Base-by-base conservation (phyloP, 2,329 filamentous ascomycete genomes). In the Ilyonectria sp. region DNA sequence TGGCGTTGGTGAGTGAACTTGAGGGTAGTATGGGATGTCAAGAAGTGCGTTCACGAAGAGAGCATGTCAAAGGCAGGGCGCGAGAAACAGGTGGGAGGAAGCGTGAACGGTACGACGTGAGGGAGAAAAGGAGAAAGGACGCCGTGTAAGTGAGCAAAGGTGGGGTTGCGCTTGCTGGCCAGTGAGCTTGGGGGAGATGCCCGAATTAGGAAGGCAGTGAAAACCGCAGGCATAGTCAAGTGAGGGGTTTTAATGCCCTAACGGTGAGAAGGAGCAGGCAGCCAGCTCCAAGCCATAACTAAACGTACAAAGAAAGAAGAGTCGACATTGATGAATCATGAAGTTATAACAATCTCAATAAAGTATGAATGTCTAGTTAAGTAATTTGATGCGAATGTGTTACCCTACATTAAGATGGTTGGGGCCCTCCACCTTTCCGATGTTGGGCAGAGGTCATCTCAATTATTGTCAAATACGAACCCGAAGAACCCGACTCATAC, bases 181-280 rank as follows among this genome's bases (percentile, higher is more conserved):
- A 79, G 72, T 79, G 70, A 79, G 74, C 59, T 54, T 53, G 23
- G 46, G 63, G 65, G 65, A 54, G 56, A 67, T 59, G 71, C 70
- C 78, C 77, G 64, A 72, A 79, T 73, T 75, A 73, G 78, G 78
- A 73, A 23, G 26, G 60, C 43, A 19, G 17, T 43, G 35, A 37
- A 49, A 33, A n/a, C 35, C 4, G 6, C 15, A 17, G n/a, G 15
- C 7, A 9, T 17, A 21, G 17, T n/a, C 29, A 60, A 19, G 50
- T 65, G 63, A 65, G 63, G 56, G 63, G 63, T 60, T 60, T 55
- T 65, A 40, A 26, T 56, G 50, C 56, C 57, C 19, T 31, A 49
- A 40, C 7, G 29, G 31, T 21, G 33, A 3, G 21, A 8, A 26
- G 29, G 29, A 23, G 35, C 26, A 40, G 46, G 31, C 29, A 46